These are phyloP conservation scores for Actinidia chinensis DNA, from an alignment of 179 eudicot species.

Conservation along the genomic window DNA sequence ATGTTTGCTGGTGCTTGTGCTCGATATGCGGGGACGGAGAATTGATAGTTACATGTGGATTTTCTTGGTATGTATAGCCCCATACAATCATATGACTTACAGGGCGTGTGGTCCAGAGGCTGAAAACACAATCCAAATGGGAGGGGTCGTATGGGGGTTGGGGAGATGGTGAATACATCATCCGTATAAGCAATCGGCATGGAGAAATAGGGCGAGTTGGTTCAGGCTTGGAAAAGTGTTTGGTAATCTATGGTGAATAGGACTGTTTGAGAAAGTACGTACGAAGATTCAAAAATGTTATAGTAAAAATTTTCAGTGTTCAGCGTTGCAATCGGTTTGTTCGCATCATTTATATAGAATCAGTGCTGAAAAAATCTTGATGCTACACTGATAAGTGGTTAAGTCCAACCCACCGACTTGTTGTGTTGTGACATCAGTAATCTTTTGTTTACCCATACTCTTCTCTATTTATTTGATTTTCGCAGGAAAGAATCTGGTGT, in stretches of 20 bases:
- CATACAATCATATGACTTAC: no score
- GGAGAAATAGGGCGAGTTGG: slow-evolving; percentile 98
- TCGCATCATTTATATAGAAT: neutral
- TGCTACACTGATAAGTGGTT: neutral
- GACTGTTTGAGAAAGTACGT: slow-evolving; percentile 95
- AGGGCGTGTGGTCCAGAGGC: no score
- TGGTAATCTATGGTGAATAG: slow-evolving; percentile 97
- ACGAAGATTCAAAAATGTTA: slow-evolving; percentile 81
- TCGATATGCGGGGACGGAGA: no score
- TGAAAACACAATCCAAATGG: slow-evolving; percentile 94
- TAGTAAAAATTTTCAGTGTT: slow-evolving; percentile 83
- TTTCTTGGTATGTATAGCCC: no score
- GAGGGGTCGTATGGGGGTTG: slow-evolving; percentile 93
- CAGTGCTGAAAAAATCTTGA: neutral
- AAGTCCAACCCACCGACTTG: neutral
- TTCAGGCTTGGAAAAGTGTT: slow-evolving; percentile 83
- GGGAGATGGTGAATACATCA: slow-evolving; percentile 93
- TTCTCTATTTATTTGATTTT: no score
- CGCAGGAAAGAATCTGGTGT: no score
- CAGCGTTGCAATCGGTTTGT: slow-evolving; percentile 4
- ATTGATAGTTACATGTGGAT: no score
- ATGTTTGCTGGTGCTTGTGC: no score
- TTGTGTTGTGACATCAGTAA: no score
- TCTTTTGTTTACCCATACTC: no score
- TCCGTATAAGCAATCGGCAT: slow-evolving; percentile 89